Evolutionary conservation across 257 asterid genomes (phyloP), one percentile per base, ranked within the genome.

Genomic region (Henckelia pumila): DNA sequence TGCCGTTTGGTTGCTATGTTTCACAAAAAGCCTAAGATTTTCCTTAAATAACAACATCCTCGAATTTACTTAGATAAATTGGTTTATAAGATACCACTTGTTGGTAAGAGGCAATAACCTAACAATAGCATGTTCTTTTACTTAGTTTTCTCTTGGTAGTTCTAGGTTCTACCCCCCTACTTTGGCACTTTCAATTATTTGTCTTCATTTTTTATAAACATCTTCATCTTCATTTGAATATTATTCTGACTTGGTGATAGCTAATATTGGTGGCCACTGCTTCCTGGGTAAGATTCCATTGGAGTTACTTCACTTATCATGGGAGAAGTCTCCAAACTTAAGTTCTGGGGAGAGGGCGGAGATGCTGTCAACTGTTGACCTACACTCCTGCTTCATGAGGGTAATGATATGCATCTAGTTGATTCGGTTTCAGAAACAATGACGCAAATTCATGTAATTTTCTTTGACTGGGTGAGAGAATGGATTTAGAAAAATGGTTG

Each of bases 341-440:
- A 82, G 89, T 78, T 63, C 79, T n/a, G 97, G 95, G 61, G 89
- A 84, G 73, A 86, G 87, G 80, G 95, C 92, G 59, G 98, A 89
- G 89, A 91, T 88, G 86, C 78, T 87, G 61, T 89, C 87, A 4
- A 87, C 90, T 24, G 96, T 89, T 67, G 95, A 91, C 76, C 74
- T 94, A 84, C 87, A 76, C 77, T 85, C 99, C 57, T 87, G 86
- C 83, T 77, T 83, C 70, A 72, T 91, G 82, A 87, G 85, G 96
- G 99, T 94, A 82, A 66, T 50, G 37, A 52, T 44, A 17, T 26
- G 37, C 53, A 49, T 59, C 57, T 35, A 22, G 59, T 9, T 59
- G 44, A 17, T 55, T 56, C 63, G 57, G 52, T 72, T 69, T 73
- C 53, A 52, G 62, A 60, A 59, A 40, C 64, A 26, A 44, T 5